Evolutionary conservation across 1,139 yeast species (phyloP), one percentile per base, ranked within the genome.

Genomic region (Pichia sp.): DNA sequence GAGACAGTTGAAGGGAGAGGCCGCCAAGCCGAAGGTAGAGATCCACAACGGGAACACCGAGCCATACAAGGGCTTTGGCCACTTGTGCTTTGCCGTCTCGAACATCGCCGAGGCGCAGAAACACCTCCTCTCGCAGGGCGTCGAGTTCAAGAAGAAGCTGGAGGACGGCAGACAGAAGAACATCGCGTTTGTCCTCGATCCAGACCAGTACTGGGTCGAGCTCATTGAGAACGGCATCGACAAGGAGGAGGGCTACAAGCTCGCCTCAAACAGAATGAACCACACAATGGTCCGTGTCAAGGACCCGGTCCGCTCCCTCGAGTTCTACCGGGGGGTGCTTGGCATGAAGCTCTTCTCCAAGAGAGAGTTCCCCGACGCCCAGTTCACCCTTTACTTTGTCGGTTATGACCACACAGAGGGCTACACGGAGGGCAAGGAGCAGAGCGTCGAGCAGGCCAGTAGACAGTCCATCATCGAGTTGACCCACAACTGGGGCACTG

Each of bases 191-290:
- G 96, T 85, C 2, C 80, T 90, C 63, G 99, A 93, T 67, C 97
- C 98, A 4, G 93, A 93, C 72, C 95, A 95, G 62, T 93, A 93
- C 75, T 93, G 99, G 99, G 80, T 93, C 64, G 99, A 93, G 75
- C 75, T 93, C 66, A 80, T 92, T 62, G 84, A 84, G 65, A 84
- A 90, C 67, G 77, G 73, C 34, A 66, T 73, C 50, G 70, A 70
- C 64, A 75, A 77, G 63, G 63, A 63, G 31, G 78, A 72, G 31
- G 74, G 65, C 45, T 74, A 81, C 41, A 59, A 64, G 42, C 73
- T 78, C 54, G 55, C 73, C 10, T 75, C 79, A 50, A 82, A 83
- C 70, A 79, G 79, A 62, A 80, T 93, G 72, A 93, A 93, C 73
- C 99, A 93, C 72, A 75, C 96, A 15, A 93, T 93, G 99, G 79